Percentiles rank a stretch among this genome's conserved stretches.
Conservation (phyloP, 1,139 yeast genomes). For the Diutina ranongensis region DNA sequence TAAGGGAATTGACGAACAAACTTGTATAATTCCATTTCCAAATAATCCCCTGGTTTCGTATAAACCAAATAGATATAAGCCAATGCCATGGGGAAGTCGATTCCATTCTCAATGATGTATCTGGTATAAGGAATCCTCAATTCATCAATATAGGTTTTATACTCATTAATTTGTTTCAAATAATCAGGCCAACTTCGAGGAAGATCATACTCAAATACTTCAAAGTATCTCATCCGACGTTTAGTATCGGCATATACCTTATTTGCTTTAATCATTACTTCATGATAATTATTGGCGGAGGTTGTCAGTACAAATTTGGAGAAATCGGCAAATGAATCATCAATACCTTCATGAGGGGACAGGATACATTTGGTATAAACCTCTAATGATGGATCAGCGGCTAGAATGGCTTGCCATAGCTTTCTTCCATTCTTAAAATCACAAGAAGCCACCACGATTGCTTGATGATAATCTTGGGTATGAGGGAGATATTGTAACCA, state of each 20-base stretch:
- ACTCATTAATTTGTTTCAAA: background rate
- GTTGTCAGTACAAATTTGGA: constrained; percentile 32
- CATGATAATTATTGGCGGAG: constrained; percentile 22
- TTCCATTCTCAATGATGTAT: background rate
- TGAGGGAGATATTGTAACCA: constrained; percentile 12
- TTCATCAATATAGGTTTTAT: background rate
- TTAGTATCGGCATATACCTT: constrained; percentile 21
- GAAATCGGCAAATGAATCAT: constrained; percentile 28
- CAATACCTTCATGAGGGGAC: constrained; percentile 31
- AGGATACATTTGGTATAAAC: constrained; percentile 23
- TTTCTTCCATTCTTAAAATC: constrained; percentile 24
- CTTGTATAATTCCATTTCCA: background rate
- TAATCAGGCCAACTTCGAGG: constrained; percentile 8
- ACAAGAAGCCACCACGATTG: constrained; percentile 10
- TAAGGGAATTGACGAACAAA: background rate
- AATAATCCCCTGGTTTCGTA: background rate
- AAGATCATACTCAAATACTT: constrained; percentile 16
- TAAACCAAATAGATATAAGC: background rate
- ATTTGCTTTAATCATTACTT: constrained; percentile 27
- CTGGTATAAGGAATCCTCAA: background rate
- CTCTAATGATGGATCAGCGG: constrained; percentile 10
- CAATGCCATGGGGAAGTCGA: background rate
- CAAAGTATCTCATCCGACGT: constrained; percentile 17
- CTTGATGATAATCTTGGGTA: constrained; percentile 9
- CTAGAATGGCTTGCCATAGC: constrained; percentile 23